Base-by-base conservation (phyloP, 768 basidiomycete species). In the Lepiota brunneoincarnata region DNA sequence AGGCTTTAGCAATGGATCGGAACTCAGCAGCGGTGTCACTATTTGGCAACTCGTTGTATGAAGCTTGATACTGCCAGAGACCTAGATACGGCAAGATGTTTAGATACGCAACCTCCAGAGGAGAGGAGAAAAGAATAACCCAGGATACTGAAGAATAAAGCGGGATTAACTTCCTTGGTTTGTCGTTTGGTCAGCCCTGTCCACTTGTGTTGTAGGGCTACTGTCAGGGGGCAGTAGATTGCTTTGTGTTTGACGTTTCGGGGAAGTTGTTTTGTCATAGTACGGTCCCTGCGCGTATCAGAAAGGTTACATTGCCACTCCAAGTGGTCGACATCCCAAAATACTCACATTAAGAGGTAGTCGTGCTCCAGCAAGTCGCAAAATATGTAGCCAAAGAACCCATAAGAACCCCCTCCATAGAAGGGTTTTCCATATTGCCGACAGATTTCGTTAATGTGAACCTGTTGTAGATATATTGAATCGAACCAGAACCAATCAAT, bases 361-460 rank as follows among this genome's bases (percentile, higher is more conserved):
- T 93, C 86, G 63, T 97, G 96, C 51, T 82, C 77, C 53, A 94
- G 75, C 51, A 99, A 77, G 67, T 98, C 95, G 58, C 92, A 93
- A 65, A 98, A 97, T 63, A 97, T 92, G 70, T 93, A 99, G 14
- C 96, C 96, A 42, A 86, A 73, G 55, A 95, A 75, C 18, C 96
- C 96, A 66, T 93, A 95, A 14, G 89, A 87, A 10, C 91, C 91
- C 1, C 94, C 94, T n/a, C 87, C 84, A 62, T 97, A 98, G 67
- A 98, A 87, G 5, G 91, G 86, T 58, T 87, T 93, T 39, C 76
- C 72, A 45, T 81, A 74, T 53, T 79, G 77, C 56, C 94, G 79
- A 67, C 93, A 93, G n/a, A 83, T 75, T 48, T 82, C 79, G 67
- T 98, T 95, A 50, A 95, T 76, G 45, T 72, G 75, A 60, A 89